Base-by-base conservation (phyloP, 768 basidiomycete genomes). In the Suillus discolor region DNA sequence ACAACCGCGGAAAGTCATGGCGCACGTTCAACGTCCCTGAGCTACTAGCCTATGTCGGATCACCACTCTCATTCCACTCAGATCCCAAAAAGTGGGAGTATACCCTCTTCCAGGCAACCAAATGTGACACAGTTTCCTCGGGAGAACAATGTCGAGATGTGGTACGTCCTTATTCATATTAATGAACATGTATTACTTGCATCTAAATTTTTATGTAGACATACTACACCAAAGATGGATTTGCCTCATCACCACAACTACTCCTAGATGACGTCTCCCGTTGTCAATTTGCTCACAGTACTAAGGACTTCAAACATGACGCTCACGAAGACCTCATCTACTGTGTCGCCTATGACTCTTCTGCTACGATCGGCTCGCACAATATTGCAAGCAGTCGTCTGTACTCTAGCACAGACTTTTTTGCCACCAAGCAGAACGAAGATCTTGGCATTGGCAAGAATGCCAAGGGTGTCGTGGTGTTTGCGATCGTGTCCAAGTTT, bases 401-500 rank as follows among this genome's bases (percentile, higher is more conserved):
- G 49, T 97, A 85, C 81, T 89, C 89, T 42, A 92, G 88, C 64
- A 87, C 88, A 2, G 93, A 97, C 80, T 99, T 93, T 75, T 99
- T 97, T 83, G 69, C 80, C 4, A 73, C 76, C 0, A 83, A 74
- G 54, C 82, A 82, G n/a, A 81, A 91, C 55, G 94, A 97, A 70
- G 92, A 94, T 70, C 83, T 99, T 1, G 94, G 96, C 2, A 91
- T 94, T n/a, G 90, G 88, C 6, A 93, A 89, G 78, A 87, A 90
- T 62, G 92, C 95, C 0, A 88, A 86, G 36, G 97, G 97, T 0
- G 89, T 99, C 20, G 83, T 94, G 4, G 97, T 94, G 0, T 87
- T 99, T 62, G 97, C 96, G 0, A 92, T 96, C 63, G 94, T 97
- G 8, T 90, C 89, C 77, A 95, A 96, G 74, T 99, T 90, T 73